These are phyloP conservation scores for Trichosanthes truncata DNA, from an alignment of 306 rosid species.

Conservation along the genomic window DNA sequence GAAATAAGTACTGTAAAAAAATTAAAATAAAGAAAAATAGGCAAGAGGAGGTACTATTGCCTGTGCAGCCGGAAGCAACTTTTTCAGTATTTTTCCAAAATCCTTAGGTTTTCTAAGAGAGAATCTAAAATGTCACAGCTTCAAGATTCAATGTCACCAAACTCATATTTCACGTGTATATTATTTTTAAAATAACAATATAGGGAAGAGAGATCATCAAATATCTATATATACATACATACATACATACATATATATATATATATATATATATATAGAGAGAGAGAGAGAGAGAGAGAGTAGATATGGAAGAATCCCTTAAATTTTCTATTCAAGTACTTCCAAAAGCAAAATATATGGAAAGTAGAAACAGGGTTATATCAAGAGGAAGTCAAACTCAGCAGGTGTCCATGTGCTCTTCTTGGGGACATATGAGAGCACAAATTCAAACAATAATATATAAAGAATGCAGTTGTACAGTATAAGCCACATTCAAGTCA, in stretches of 20 bases:
- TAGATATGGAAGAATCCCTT: background rate
- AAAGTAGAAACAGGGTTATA: background rate
- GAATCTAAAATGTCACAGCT: background rate
- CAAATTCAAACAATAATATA: conserved; percentile 4
- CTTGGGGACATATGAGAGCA: background rate
- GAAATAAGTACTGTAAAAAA: background rate
- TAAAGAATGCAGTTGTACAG: background rate
- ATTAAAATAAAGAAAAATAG: background rate
- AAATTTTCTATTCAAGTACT: background rate
- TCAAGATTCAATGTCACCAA: background rate
- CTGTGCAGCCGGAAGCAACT: background rate
- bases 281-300: too few relatives aligned
- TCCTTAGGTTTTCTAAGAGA: background rate
- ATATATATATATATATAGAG: too few relatives aligned
- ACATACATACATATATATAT: too few relatives aligned
- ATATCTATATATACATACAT: too few relatives aligned
- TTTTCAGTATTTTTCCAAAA: background rate
- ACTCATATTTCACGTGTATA: background rate
- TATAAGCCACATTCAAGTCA: background rate
- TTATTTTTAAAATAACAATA: background rate
- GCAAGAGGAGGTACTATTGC: background rate
- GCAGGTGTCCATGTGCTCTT: background rate
- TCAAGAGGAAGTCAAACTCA: background rate
- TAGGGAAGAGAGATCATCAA: too few relatives aligned
- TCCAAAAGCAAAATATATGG: background rate